Evolutionary conservation across 495 filamentous ascomycete species (phyloP), one percentile per base, ranked within the genome.

Genomic region (Podospora tetraspora): DNA sequence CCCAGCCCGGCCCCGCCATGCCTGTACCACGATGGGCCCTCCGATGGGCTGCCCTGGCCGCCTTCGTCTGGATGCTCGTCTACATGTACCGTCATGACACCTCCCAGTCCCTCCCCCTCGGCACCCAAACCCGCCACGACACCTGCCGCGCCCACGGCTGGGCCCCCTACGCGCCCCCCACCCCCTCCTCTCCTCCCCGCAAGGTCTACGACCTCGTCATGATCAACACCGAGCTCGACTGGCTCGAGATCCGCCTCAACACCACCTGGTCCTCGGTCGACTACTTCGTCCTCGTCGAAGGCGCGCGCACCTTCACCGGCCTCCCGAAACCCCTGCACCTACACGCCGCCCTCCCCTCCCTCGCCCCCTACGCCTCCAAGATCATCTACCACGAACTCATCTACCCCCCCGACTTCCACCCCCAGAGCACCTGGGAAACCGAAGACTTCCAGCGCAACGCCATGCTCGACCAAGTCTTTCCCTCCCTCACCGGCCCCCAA

Each of bases 261-360:
- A 80, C 79, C 52, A 79, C 82, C 30, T 80, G 79, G 59, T 65
- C 78, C 59, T 69, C 77, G 21, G 82, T 88, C 58, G 85, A 88
- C 74, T 87, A 86, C 74, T 87, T 85, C 69, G 79, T 88, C 71
- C 78, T 88, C 23, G 81, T 86, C 21, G 85, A 87, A 74, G 75
- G 80, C 19, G 65, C 67, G 66, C 78, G 74, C 66, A 86, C 84
- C 9, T 86, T 86, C 68, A 85, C 84, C 10, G 78, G 79, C 66
- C 75, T 74, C 9, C 71, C 78, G 12, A 88, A 88, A 69, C 82
- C 83, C 2, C 71, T 86, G 21, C 67, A 75, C 62, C 78, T 86
- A 59, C 71, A 73, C 30, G 72, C 80, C 19, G 82, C 83, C 71
- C 73, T 80, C 63, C 62, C 69, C 16, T 66, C 71, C 1, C 83